phyloP scores from a whole-genome alignment of 345 rosid genomes.

The Gossypioides kirkii region DNA sequence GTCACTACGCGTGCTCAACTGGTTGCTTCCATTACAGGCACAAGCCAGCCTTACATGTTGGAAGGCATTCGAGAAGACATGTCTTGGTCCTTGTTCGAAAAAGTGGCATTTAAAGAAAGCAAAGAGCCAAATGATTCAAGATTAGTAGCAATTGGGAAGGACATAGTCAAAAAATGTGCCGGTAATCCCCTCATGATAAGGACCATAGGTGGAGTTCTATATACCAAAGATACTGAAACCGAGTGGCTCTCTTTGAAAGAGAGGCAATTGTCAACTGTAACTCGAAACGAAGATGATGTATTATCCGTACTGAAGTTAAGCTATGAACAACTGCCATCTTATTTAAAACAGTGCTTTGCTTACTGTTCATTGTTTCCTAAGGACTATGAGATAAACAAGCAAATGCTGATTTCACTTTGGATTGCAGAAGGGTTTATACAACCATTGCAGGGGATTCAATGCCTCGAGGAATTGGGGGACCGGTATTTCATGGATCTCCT shows the following conservation, averaged over 20 bases:
- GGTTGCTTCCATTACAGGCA: slow-evolving; percentile 19
- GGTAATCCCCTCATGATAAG: slow-evolving; percentile 27
- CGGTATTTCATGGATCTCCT: slow-evolving; percentile 9
- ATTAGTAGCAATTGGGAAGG: slow-evolving; percentile 11
- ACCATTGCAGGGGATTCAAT: background rate
- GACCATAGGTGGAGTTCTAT: slow-evolving; percentile 19
- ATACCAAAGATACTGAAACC: background rate
- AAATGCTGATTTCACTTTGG: slow-evolving; percentile 20
- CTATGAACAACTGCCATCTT: slow-evolving; percentile 31
- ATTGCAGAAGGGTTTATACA: slow-evolving; percentile 24
- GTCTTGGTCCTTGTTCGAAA: slow-evolving; percentile 22
- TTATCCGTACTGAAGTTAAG: slow-evolving; percentile 25
- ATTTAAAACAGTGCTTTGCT: slow-evolving; percentile 38
- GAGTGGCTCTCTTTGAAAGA: slow-evolving; percentile 18
- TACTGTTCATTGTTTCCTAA: slow-evolving; percentile 34
- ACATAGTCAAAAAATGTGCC: slow-evolving; percentile 9
- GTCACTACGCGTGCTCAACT: slow-evolving; percentile 17
- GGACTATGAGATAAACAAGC: slow-evolving; percentile 15
- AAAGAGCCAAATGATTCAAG: background rate
- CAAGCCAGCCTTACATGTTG: background rate
- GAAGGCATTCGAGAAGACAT: background rate
- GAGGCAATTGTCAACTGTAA: background rate
- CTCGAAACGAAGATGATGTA: slow-evolving; percentile 5
- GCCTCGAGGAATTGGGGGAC: slow-evolving; percentile 5
- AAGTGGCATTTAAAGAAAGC: slow-evolving; percentile 14